Evolutionary conservation across 2,329 filamentous ascomycete species (phyloP).

Genomic region (Allantophomopsis cytisporea): DNA sequence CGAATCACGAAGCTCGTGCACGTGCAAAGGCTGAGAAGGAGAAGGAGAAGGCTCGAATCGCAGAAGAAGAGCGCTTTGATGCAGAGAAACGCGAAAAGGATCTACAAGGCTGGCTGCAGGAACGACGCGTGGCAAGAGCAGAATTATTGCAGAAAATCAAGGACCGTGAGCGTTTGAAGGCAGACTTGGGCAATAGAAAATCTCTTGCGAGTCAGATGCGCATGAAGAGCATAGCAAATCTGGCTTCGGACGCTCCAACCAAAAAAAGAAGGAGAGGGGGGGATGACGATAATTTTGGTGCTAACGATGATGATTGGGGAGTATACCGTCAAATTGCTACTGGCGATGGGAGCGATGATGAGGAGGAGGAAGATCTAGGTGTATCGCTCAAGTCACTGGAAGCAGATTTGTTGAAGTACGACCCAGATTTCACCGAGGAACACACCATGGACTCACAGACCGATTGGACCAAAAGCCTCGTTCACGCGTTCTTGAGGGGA

Average conservation of each 20-base stretch:
- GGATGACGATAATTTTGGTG: constrained; percentile 93
- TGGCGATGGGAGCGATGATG: constrained; percentile 71
- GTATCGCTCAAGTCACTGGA: constrained; percentile 65
- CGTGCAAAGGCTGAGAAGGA: constrained; percentile 96
- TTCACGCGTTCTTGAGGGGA: constrained; percentile 83
- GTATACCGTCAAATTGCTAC: constrained; percentile 89
- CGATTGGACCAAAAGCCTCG: constrained; percentile 85
- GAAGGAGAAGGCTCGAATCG: constrained; percentile 71
- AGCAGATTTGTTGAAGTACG: constrained; percentile 71
- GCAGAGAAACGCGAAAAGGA: constrained; percentile 73
- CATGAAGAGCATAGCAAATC: constrained; percentile 95
- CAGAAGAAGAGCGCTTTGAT: constrained; percentile 74
- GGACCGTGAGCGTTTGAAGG: constrained; percentile 83
- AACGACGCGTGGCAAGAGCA: constrained; percentile 63
- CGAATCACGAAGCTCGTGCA: constrained; percentile 82
- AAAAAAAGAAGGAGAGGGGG: constrained; percentile 78
- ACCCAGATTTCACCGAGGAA: constrained; percentile 81
- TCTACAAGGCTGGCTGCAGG: constrained; percentile 75
- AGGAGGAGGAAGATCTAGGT: constrained; percentile 80
- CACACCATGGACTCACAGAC: constrained; percentile 84
- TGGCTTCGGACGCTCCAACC: constrained; percentile 75
- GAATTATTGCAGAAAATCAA: constrained; percentile 72
- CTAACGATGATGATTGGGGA: constrained; percentile 95
- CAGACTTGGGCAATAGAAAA: constrained; percentile 91
- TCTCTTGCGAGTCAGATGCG: constrained; percentile 91